Base-by-base conservation (phyloP, 2,329 filamentous ascomycete genomes). In the Xylaria sp. region DNA sequence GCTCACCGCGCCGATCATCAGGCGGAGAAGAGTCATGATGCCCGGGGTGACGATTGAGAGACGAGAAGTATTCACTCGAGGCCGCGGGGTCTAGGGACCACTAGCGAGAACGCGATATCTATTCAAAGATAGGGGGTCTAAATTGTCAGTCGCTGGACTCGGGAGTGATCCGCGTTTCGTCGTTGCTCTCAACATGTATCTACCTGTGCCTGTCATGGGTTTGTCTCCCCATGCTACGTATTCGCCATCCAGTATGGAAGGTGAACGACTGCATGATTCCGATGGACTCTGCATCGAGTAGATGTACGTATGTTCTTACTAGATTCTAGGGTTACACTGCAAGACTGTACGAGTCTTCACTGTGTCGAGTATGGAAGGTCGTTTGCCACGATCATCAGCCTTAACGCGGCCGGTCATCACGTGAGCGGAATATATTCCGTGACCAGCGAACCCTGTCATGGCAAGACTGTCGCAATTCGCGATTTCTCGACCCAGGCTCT, bases 341-440 rank as follows among this genome's bases (percentile, higher is more conserved):
- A 6, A 9, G 25, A 17, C 6, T 23, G 31, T 29, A 21, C 23
- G 19, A 38, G 19, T 21, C 19, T 27, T 51, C 51, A 21, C 33
- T 41, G 10, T 33, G 23, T 49, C 51, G 2, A 60, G 51, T 60
- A 21, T 60, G 58, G 58, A 57, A 57, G 58, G 58, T 61, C 46
- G 33, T 19, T 51, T 31, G 13, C 21, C 7, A 15, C 27, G 58
- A 60, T 60, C 58, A 46, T n/a, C 38, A 33, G 31, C 11, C 43
- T n/a, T 3, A 9, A 2, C 9, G 19, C 17, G 44, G 25, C 5
- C 11, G 2, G 4, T 3, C 21, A 11, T 49, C 51, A 51, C 51
- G 43, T 55, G 47, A 40, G 58, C 58, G 58, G 58, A 61, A 61
- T 57, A 2, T 17, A 38, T 61, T 61, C 58, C 58, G 58, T 56